phyloP scores from a whole-genome alignment of 2,329 filamentous ascomycete genomes.

The Talaromyces sp. region DNA sequence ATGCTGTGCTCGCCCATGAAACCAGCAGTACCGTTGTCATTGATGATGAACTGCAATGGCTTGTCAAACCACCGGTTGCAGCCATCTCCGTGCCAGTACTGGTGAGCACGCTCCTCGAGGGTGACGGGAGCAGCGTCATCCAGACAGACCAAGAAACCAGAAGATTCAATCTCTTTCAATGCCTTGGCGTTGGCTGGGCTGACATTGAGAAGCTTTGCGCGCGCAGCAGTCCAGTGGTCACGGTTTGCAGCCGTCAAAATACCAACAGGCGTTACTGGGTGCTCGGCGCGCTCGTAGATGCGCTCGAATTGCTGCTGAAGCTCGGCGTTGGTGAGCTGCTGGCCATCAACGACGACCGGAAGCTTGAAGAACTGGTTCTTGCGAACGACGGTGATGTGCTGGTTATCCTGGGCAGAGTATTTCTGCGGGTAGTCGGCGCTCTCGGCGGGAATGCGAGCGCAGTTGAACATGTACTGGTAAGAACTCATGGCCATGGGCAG shows the following conservation, averaged over 20 bases:
- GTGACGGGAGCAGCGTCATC: conserved; percentile 90
- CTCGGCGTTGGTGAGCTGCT: conserved; percentile 82
- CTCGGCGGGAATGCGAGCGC: conserved; percentile 74
- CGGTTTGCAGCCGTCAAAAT: conserved; percentile 87
- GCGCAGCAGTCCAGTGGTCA: conserved; percentile 84
- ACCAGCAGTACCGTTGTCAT: conserved; percentile 94
- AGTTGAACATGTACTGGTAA: conserved; percentile 99
- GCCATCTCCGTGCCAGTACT: conserved; percentile 98
- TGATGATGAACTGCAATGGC: conserved; percentile 94
- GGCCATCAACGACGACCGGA: conserved; percentile 70
- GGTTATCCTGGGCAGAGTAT: conserved; percentile 67
- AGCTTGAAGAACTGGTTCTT: conserved; percentile 99
- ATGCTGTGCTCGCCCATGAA: conserved; percentile 99
- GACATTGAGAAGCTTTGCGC: conserved; percentile 68
- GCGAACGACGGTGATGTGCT: conserved; percentile 82
- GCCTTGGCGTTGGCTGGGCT: conserved; percentile 71
- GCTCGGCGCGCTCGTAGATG: conserved; percentile 72
- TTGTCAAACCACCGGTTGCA: conserved; percentile 97
- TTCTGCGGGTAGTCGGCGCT: conserved; percentile 80
- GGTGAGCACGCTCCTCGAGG: conserved; percentile 87
- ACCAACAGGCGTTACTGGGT: conserved; percentile 67
- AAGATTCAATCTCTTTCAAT: conserved; percentile 76
- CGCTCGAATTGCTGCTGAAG: conserved; percentile 83
- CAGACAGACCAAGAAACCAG: conserved; percentile 87
- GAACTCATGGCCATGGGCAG: conserved; percentile 97